Conservation (phyloP, 768 basidiomycete genomes). For the Asterophora lycoperdoides region DNA sequence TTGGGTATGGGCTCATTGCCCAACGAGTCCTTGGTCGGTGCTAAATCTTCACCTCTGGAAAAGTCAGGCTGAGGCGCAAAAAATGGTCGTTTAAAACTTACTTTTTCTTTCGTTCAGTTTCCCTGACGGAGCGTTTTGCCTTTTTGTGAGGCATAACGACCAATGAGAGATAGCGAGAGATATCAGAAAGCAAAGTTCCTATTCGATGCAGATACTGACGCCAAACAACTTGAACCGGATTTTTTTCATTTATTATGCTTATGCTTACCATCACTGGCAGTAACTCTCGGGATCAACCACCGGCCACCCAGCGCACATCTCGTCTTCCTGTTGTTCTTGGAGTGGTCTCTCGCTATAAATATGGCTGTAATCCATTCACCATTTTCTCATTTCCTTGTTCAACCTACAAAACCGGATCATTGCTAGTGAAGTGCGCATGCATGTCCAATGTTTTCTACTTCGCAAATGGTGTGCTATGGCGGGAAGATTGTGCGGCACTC, state of each 20-base stretch:
- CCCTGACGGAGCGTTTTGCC: slow-evolving; percentile 48
- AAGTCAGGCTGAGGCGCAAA: neutral
- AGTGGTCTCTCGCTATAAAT: too few relatives aligned
- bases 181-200: too few relatives aligned
- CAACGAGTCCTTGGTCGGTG: slow-evolving; percentile 40
- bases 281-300: too few relatives aligned
- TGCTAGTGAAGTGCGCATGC: too few relatives aligned
- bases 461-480: neutral
- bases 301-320: too few relatives aligned
- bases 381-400: too few relatives aligned
- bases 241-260: too few relatives aligned
- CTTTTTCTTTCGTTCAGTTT: slow-evolving; percentile 40
- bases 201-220: neutral
- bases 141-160: slow-evolving; percentile 70
- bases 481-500: slow-evolving; percentile 39
- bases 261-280: too few relatives aligned
- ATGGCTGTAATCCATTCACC: too few relatives aligned
- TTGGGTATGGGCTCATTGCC: slow-evolving; percentile 65
- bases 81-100: slow-evolving; percentile 23
- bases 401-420: too few relatives aligned
- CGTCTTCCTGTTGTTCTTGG: too few relatives aligned
- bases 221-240: neutral
- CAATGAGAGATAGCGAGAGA: too few relatives aligned
- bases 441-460: neutral
- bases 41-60: slow-evolving; percentile 46